These are phyloP conservation scores for Mortierella alpina DNA, from an alignment of 192 early-diverging fungal genomes.

Conservation along the genomic window DNA sequence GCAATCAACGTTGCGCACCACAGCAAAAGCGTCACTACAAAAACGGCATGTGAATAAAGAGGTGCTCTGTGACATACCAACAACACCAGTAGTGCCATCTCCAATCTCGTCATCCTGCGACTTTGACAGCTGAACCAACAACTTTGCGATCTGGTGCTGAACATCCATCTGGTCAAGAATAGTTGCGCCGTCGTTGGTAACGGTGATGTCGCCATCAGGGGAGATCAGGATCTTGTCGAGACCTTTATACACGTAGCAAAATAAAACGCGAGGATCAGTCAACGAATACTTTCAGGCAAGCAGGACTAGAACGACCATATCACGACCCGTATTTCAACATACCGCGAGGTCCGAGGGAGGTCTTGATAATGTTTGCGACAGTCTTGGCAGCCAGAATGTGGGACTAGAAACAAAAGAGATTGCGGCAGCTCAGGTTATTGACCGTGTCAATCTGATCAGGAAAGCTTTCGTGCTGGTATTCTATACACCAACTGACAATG, in stretches of 20 bases:
- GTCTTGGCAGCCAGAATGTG: constrained; percentile 98
- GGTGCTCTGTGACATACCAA: constrained; percentile 68
- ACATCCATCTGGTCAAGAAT: constrained; percentile 98
- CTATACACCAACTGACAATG: too few relatives aligned
- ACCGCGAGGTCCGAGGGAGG: constrained; percentile 98
- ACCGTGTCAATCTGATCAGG: neutral
- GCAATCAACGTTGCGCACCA: neutral
- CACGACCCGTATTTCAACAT: constrained; percentile 1
- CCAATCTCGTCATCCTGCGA: constrained; percentile 99
- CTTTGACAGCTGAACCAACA: constrained; percentile 97
- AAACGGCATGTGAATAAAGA: neutral
- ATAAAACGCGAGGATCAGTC: neutral
- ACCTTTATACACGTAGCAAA: constrained; percentile 58
- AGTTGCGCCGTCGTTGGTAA: constrained; percentile 99
- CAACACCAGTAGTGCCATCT: constrained; percentile 99
- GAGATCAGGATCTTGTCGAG: constrained; percentile 99
- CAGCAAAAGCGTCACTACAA: neutral
- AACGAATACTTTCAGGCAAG: too few relatives aligned
- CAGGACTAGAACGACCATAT: too few relatives aligned
- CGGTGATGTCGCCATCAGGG: constrained; percentile 98
- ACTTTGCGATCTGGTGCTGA: constrained; percentile 98
- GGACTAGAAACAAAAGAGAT: constrained; percentile 66
- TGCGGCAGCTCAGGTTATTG: neutral
- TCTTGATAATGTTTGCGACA: constrained; percentile 97
- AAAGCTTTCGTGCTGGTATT: too few relatives aligned